A percentile compares a stretch with the other conserved stretches of the same genome.
phyloP scores from a whole-genome alignment of 169 alveolate genomes.

The Cystoisospora suis region DNA sequence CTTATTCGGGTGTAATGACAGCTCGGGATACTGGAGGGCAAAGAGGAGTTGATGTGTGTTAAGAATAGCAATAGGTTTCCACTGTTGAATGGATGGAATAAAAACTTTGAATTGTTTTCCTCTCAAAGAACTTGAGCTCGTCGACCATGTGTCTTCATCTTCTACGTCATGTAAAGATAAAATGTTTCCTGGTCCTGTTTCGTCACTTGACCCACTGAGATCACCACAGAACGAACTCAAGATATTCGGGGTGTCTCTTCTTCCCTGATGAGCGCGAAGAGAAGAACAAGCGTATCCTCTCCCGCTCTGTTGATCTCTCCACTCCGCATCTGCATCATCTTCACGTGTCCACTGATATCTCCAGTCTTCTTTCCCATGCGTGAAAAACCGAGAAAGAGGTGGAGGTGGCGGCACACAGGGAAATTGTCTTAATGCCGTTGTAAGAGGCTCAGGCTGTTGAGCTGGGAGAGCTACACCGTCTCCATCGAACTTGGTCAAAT shows the following conservation, averaged over 20 bases:
- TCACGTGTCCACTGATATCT: constrained; percentile 29
- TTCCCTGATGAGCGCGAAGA: no score
- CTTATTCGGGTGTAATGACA: constrained; percentile 3
- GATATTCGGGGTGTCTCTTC: no score
- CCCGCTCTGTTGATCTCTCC: no score
- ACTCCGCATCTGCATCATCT: constrained; percentile 3
- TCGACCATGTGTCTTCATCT: no score
- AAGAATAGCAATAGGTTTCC: constrained; percentile 14
- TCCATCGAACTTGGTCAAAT: background rate
- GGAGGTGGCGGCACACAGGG: background rate
- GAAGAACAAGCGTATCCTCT: no score
- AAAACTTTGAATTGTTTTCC: background rate
- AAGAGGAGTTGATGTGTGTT: constrained; percentile 8
- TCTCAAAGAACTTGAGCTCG: no score
- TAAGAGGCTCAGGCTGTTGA: background rate
- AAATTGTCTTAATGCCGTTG: background rate
- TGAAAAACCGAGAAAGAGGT: constrained; percentile 2
- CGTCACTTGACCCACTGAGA: background rate
- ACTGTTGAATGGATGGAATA: background rate
- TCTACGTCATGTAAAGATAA: no score
- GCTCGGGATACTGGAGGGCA: constrained; percentile 17
- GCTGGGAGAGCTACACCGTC: background rate
- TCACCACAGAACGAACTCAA: background rate
- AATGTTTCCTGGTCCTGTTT: background rate
- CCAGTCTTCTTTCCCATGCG: constrained; percentile 15